These are phyloP conservation scores for Hypoxylon perforatum DNA, from an alignment of 495 filamentous ascomycete genomes.

Conservation along the genomic window DNA sequence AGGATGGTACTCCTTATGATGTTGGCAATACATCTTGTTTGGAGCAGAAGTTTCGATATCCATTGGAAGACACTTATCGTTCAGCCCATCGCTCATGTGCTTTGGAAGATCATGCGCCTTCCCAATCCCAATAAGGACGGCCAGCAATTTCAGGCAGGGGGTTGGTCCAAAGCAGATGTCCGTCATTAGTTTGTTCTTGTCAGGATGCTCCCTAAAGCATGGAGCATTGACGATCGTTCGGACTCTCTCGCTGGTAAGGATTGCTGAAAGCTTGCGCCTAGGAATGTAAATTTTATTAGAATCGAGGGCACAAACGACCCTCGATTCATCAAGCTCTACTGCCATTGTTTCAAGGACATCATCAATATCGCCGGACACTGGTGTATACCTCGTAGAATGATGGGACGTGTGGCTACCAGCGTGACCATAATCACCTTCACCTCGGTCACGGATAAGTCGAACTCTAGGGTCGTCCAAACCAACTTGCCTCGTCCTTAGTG, in stretches of 20 bases:
- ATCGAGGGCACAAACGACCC: conserved; percentile 1
- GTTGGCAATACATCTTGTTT: conserved; percentile 3
- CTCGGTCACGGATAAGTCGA: conserved; percentile 8
- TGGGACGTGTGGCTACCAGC: neutral
- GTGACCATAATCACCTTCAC: neutral
- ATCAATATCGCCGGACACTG: neutral
- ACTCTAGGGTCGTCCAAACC: conserved; percentile 16
- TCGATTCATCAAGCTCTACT: conserved; percentile 4
- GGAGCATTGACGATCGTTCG: conserved; percentile 9
- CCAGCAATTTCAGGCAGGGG: conserved; percentile 16
- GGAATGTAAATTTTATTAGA: conserved; percentile 15
- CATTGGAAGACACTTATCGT: conserved; percentile 32
- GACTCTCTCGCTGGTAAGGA: conserved; percentile 14
- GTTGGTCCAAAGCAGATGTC: conserved; percentile 9
- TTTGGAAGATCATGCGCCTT: conserved; percentile 5
- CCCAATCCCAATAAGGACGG: conserved; percentile 17
- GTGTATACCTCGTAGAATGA: neutral
- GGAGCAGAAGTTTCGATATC: neutral
- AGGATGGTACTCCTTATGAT: neutral
- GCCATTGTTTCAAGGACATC: neutral
- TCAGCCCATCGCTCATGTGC: conserved; percentile 22
- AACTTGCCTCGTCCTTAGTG: too few species aligned
- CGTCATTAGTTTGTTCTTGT: conserved; percentile 14
- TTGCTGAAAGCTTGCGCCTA: neutral
- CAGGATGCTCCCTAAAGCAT: neutral